Base-by-base conservation (phyloP, 169 alveolate genomes). In the Eimeria falciformis region DNA sequence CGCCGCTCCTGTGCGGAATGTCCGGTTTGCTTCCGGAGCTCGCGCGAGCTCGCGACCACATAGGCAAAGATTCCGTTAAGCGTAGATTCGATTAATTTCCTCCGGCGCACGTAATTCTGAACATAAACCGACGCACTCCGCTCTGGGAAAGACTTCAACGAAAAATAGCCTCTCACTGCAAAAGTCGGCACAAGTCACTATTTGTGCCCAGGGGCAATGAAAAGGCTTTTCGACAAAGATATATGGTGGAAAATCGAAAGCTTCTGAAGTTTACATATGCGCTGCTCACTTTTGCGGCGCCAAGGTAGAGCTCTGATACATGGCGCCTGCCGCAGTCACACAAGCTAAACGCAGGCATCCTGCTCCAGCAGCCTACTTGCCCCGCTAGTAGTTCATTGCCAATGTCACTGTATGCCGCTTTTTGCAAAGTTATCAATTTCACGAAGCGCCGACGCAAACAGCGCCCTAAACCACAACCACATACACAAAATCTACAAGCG, bases 251-350 rank as follows among this genome's bases (percentile, higher is more conserved):
- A 33, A 33, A 33, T 33, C 40, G 40, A 33, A 33, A 33, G 40
- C 40, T 33, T 33, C 62, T 53, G 17, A 53, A 5, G 65, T 53
- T 9, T n/a, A 53, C 9, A 9, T 17, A 2, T 53, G 17, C n/a
- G 37, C 18, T 17, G 79, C 79, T 68, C 27, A 68, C 79, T 33
- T 27, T 68, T 6, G 79, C 79, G 50, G 79, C 45, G 45, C 18
- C 27, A 47, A 68, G 79, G 79, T 33, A 68, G 7, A 29, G 12
- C 79, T 68, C 53, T 53, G 45, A 29, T 68, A 68, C 50, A 2
- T 68, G 53, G n/a, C 79, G 79, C 23, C 79, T 7, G n/a, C 53
- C 50, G n/a, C 45, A 68, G 50, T 68, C 79, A n/a, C 79, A 68
- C 53, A 23, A 4, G 50, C 79, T 25, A 47, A 25, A 68, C 25